Conservation (phyloP, 129 eudicot species). For the Silybum marianum region DNA sequence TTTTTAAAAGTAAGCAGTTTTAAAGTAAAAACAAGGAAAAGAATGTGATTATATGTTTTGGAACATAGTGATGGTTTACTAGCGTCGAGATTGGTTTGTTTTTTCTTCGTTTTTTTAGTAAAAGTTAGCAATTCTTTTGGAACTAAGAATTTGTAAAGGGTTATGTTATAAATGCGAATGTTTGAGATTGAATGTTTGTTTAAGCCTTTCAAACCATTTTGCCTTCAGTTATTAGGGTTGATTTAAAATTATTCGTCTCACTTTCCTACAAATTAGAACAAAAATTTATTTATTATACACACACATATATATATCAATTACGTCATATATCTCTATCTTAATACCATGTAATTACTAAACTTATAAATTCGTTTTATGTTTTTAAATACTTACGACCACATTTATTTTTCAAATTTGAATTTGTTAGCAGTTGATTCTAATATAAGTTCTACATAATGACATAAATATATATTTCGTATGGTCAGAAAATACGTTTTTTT, state of each 20-base stretch:
- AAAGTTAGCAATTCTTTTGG: slow-evolving; percentile 2
- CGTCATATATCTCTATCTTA: not conserved
- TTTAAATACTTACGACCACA: not conserved
- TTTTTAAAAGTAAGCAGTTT: not conserved
- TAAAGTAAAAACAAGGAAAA: not conserved
- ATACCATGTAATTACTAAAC: not conserved
- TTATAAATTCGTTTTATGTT: too few relatives aligned
- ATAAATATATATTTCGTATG: too few relatives aligned
- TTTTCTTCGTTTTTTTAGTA: not conserved
- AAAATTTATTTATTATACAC: too few relatives aligned
- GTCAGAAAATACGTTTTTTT: too few relatives aligned
- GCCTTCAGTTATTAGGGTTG: not conserved
- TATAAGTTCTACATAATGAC: too few relatives aligned
- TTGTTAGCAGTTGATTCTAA: too few relatives aligned
- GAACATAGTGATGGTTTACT: slow-evolving; percentile 35
- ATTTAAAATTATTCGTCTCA: not conserved
- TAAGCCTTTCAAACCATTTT: not conserved
- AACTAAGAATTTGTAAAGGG: slow-evolving; percentile 37
- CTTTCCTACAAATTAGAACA: too few relatives aligned
- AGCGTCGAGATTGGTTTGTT: slow-evolving; percentile 17
- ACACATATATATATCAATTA: too few relatives aligned
- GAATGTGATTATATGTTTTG: slow-evolving; percentile 28
- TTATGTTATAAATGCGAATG: not conserved
- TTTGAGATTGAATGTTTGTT: not conserved
- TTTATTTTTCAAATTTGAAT: too few relatives aligned